Evolutionary conservation across 169 alveolate species (phyloP).

Genomic region (Cyclospora cayetanensis): DNA sequence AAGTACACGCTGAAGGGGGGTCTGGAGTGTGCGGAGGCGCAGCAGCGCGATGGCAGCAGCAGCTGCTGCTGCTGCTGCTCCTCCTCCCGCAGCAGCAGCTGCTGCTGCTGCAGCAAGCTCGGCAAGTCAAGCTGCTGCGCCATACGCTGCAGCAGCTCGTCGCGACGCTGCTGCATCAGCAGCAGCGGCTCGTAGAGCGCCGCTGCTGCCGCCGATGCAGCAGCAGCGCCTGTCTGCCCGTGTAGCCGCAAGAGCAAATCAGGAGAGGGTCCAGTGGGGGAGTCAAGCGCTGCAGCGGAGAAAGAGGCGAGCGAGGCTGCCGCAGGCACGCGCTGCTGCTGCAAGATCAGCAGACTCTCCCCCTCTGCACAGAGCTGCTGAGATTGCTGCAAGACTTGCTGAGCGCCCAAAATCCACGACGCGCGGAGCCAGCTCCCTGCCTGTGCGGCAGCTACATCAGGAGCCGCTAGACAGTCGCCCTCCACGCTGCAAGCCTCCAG

Average conservation of each 20-base stretch:
- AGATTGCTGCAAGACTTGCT: constrained; percentile 41
- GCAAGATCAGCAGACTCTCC: constrained; percentile 40
- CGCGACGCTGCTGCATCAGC: constrained; percentile 31
- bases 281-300: not conserved
- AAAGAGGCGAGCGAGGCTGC: constrained; percentile 8
- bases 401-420: constrained; percentile 32
- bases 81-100: constrained; percentile 48
- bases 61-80: constrained; percentile 35
- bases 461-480: no score
- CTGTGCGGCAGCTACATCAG: not conserved
- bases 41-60: constrained; percentile 1
- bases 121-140: constrained; percentile 32
- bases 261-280: constrained; percentile 20
- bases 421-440: constrained; percentile 31
- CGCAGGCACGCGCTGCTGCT: constrained; percentile 46
- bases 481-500: no score
- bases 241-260: constrained; percentile 36
- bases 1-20: not conserved
- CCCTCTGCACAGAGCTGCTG: constrained; percentile 11
- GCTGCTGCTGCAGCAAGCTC: constrained; percentile 16
- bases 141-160: constrained; percentile 54
- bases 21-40: not conserved
- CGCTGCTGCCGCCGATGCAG: no score
- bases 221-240: constrained; percentile 15
- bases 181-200: constrained; percentile 36